Evolutionary conservation across 2,329 filamentous ascomycete species (phyloP).

Genomic region (Nemania serpens): DNA sequence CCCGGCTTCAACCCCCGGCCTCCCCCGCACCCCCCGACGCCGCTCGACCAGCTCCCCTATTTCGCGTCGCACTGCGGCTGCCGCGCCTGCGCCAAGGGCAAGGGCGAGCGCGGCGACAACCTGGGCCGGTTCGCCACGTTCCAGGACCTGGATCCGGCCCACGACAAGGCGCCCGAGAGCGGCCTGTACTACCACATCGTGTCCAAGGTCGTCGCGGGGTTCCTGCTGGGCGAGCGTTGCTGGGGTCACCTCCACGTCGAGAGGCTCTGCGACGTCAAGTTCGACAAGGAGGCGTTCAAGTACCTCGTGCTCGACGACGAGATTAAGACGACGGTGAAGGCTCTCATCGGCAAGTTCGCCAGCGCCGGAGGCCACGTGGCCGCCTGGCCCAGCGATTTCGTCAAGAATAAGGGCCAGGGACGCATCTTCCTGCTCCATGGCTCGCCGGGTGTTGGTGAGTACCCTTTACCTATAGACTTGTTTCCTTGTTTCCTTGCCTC

Average conservation of each 20-base stretch:
- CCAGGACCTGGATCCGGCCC: constrained; percentile 46
- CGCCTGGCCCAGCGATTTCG: constrained; percentile 53
- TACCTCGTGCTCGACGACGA: constrained; percentile 55
- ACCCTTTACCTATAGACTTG: not conserved
- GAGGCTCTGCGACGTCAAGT: constrained; percentile 46
- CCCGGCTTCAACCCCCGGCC: not conserved
- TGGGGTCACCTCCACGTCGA: constrained; percentile 52
- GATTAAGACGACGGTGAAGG: constrained; percentile 53
- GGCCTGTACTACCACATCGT: constrained; percentile 52
- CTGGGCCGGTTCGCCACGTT: constrained; percentile 47
- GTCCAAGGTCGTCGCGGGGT: constrained; percentile 52
- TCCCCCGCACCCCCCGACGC: constrained; percentile 15
- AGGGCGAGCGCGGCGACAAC: constrained; percentile 27
- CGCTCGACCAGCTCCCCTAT: constrained; percentile 47
- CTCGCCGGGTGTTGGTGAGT: constrained; percentile 53
- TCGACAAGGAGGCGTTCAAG: constrained; percentile 55
- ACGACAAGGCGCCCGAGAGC: constrained; percentile 44
- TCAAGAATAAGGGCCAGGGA: constrained; percentile 56
- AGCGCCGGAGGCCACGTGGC: constrained; percentile 46
- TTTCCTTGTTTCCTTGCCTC: not conserved
- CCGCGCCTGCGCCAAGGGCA: constrained; percentile 39
- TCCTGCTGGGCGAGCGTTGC: constrained; percentile 50
- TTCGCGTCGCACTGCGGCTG: constrained; percentile 51
- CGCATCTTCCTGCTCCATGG: constrained; percentile 58
- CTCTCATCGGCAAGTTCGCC: constrained; percentile 54